Percentiles rank a stretch among this genome's conserved stretches.
Conservation (phyloP, 2,329 filamentous ascomycete species). For the Trichoderma atrobrunneum region DNA sequence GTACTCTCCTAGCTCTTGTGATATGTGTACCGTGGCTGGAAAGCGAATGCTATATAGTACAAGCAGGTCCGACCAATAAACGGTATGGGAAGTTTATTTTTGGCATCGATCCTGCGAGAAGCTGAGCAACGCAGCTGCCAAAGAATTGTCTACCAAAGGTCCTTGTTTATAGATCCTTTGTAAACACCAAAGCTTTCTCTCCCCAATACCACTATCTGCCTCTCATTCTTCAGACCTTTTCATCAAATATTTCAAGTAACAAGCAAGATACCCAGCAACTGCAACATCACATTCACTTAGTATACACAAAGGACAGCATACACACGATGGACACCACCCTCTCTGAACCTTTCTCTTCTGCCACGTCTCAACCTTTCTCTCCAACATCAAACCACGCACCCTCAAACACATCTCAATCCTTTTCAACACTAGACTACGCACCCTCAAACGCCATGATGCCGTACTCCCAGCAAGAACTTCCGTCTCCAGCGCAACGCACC, state of each 20-base stretch:
- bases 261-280: background rate
- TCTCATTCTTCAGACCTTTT: background rate
- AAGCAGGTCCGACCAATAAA: background rate
- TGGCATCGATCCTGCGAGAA: background rate
- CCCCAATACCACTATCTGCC: background rate
- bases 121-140: background rate
- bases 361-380: background rate
- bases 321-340: background rate
- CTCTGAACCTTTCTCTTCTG: too few species aligned
- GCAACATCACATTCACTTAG: background rate
- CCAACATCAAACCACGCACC: background rate
- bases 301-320: background rate
- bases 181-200: background rate
- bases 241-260: background rate
- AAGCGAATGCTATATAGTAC: background rate
- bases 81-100: background rate
- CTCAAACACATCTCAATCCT: too few species aligned
- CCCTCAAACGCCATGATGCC: too few species aligned
- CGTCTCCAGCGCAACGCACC: too few species aligned
- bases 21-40: background rate
- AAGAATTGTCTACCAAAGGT: background rate
- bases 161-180: background rate
- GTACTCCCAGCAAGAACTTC: too few species aligned
- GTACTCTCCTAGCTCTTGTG: background rate
- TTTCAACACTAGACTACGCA: too few species aligned